Conservation (phyloP, 805 yeast species). For the Lipomyces orientalis region DNA sequence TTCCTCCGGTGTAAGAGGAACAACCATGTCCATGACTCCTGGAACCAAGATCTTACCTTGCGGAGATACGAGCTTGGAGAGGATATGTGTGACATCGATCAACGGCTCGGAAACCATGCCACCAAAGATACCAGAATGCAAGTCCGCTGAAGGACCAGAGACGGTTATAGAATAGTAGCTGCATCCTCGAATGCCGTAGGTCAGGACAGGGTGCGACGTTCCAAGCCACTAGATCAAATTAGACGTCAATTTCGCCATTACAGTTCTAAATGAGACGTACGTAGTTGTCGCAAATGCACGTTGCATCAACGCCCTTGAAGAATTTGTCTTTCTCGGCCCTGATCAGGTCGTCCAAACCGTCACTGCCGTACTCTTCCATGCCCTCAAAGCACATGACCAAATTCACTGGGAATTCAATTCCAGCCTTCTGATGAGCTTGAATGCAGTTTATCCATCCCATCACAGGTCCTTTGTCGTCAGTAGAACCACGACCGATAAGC, state of each 20-base stretch:
- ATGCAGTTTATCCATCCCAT: constrained; percentile 94
- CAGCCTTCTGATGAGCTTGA: constrained; percentile 86
- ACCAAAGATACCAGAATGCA: constrained; percentile 97
- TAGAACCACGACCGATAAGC: constrained; percentile 89
- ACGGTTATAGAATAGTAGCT: constrained; percentile 85
- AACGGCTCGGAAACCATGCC: constrained; percentile 97
- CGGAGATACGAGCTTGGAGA: constrained; percentile 77
- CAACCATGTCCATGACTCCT: constrained; percentile 93
- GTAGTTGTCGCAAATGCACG: constrained; percentile 94
- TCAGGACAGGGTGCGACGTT: constrained; percentile 92
- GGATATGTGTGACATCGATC: constrained; percentile 83
- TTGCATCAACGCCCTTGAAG: constrained; percentile 90
- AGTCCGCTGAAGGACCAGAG: constrained; percentile 93
- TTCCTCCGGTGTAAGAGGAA: constrained; percentile 81
- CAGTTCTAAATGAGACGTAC: neutral
- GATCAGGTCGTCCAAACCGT: constrained; percentile 86
- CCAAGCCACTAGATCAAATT: constrained; percentile 76
- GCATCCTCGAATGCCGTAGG: constrained; percentile 97
- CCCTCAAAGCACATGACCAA: constrained; percentile 94
- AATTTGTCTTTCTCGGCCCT: constrained; percentile 76
- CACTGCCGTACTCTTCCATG: constrained; percentile 97
- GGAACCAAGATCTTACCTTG: constrained; percentile 85
- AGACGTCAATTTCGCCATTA: neutral
- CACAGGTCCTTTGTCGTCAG: constrained; percentile 99
- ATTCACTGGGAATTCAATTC: constrained; percentile 91